Conservation (phyloP, 345 rosid genomes). For the Viola odorata region DNA sequence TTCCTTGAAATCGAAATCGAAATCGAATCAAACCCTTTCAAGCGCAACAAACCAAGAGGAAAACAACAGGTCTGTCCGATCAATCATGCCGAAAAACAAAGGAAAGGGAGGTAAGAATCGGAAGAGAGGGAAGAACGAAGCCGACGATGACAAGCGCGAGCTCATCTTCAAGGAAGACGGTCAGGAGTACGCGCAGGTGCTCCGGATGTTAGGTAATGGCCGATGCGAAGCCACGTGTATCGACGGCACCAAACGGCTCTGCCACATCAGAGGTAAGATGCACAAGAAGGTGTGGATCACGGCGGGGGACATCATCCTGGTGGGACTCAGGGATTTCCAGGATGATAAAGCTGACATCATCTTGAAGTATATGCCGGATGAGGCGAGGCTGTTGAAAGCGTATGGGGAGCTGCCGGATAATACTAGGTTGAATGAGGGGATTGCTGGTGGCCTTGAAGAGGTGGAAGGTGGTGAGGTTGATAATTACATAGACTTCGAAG, state of each 20-base stretch:
- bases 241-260: constrained; percentile 5
- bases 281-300: constrained; percentile 21
- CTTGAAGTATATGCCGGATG: constrained; percentile 16
- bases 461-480: constrained; percentile 10
- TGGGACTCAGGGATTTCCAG: constrained; percentile 13
- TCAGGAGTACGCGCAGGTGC: constrained; percentile 15
- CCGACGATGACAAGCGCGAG: constrained; percentile 16
- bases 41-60: too few species aligned
- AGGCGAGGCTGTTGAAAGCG: constrained; percentile 15
- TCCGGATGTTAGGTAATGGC: constrained; percentile 16
- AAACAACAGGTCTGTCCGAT: neutral
- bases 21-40: too few species aligned
- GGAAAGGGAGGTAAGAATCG: constrained; percentile 24
- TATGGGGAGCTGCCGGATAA: constrained; percentile 15
- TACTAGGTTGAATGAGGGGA: constrained; percentile 9
- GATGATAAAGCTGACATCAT: constrained; percentile 20
- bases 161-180: constrained; percentile 18
- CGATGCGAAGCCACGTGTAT: constrained; percentile 12
- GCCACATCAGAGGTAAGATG: constrained; percentile 20
- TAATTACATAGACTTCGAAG: constrained; percentile 18
- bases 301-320: constrained; percentile 12
- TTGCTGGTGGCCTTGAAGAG: constrained; percentile 10
- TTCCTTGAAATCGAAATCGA: too few species aligned
- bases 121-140: constrained; percentile 23
- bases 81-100: constrained; percentile 12